These are phyloP conservation scores for Benincasa hispida DNA, from an alignment of 306 rosid genomes.

Conservation along the genomic window DNA sequence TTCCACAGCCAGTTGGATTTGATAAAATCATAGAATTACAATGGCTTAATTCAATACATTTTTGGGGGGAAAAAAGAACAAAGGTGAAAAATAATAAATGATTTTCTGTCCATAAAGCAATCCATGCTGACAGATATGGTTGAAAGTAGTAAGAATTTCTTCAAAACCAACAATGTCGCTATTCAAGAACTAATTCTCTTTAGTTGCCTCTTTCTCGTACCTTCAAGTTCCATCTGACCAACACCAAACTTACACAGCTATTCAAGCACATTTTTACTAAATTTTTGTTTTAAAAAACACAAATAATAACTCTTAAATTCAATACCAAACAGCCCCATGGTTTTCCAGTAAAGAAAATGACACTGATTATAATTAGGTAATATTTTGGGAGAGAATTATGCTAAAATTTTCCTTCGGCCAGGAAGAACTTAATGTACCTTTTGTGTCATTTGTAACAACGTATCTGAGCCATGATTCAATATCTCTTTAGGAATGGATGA, in stretches of 20 bases:
- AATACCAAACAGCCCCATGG: neutral
- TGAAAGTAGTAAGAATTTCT: neutral
- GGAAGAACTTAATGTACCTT: conserved; percentile 27
- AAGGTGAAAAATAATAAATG: neutral
- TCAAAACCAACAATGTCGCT: neutral
- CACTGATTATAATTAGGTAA: neutral
- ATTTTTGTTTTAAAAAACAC: neutral
- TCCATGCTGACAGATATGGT: neutral
- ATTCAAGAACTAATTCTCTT: neutral
- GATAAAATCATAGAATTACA: neutral
- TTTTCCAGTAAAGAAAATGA: neutral
- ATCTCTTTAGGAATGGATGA: conserved; percentile 89
- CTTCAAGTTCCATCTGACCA: neutral
- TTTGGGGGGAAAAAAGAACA: neutral
- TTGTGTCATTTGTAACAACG: conserved; percentile 58
- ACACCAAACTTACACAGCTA: neutral
- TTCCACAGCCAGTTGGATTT: neutral
- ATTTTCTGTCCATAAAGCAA: neutral
- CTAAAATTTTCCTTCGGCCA: neutral
- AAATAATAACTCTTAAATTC: neutral
- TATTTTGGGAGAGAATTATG: neutral
- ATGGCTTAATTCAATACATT: neutral
- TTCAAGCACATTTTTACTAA: neutral
- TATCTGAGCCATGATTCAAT: conserved; percentile 49
- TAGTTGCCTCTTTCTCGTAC: neutral